Evolutionary conservation across 1,284 basidiomycete genomes (phyloP).

Genomic region (Polyporus tsugae): DNA sequence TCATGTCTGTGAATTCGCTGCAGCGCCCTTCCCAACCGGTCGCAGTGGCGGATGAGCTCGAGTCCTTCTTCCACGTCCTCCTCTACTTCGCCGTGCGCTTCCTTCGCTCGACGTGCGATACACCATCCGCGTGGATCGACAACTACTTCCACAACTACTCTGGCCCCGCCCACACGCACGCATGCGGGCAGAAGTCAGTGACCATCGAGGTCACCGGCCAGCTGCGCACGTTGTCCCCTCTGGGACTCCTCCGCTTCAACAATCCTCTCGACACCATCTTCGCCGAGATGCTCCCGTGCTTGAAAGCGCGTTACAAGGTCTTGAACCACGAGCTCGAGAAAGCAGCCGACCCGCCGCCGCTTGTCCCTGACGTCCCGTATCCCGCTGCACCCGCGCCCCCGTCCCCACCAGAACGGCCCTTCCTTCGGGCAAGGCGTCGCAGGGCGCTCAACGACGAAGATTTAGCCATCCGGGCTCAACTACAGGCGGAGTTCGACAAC

Average conservation of each 20-base stretch:
- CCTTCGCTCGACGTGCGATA: slow-evolving; percentile 13
- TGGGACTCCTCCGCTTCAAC: not conserved
- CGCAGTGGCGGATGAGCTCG: slow-evolving; percentile 22
- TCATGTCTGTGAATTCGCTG: slow-evolving; percentile 7
- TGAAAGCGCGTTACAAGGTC: not conserved
- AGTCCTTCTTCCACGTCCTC: slow-evolving; percentile 26
- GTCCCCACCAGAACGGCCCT: not conserved
- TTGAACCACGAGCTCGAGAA: not conserved
- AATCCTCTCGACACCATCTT: not conserved
- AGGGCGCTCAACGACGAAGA: not conserved
- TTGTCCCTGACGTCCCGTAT: not conserved
- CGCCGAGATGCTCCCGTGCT: not conserved
- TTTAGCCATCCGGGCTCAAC: not conserved
- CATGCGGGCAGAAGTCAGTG: not conserved
- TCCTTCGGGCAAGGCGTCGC: too few species aligned
- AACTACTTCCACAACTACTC: slow-evolving; percentile 17
- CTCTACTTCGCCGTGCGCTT: slow-evolving; percentile 17
- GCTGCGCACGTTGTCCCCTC: not conserved
- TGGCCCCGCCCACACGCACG: not conserved
- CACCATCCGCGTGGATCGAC: slow-evolving; percentile 11
- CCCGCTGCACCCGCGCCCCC: not conserved
- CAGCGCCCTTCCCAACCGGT: not conserved
- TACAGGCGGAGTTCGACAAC: not conserved
- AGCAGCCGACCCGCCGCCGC: not conserved
- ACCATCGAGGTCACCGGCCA: not conserved